Evolutionary conservation across 768 basidiomycete species (phyloP), one percentile per base, ranked within the genome.

Genomic region (Phlebiopsis gigantea): DNA sequence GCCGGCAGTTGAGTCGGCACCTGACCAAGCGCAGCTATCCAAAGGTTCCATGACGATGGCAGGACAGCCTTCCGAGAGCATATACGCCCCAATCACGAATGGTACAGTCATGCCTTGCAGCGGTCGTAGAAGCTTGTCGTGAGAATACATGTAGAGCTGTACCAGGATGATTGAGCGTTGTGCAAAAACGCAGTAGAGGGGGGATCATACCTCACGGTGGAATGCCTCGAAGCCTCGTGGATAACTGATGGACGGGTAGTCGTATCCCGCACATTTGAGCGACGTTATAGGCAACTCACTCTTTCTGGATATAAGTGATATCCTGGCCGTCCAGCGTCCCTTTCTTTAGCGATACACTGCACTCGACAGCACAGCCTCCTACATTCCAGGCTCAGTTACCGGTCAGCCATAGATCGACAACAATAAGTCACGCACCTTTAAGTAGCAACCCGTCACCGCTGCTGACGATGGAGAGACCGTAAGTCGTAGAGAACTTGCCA

Each of bases 41-140:
- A 39, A 10, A 3, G 34, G 34, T 17, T 39, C 34, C 34, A 39
- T 39, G 34, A 17, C 17, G 34, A 39, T 39, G 34, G 12, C 12
- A 39, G 34, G 34, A 12, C 34, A 17, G 34, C 8, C 34, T 10
- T 39, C 34, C 34, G 34, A 12, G 34, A 17, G 17, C 8, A 17
- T 17, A 39, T 39, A 39, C 8, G 34, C 34, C 8, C 3, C 34
- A 17, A 39, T 39, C 19, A 67, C 47, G 26, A 28, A 48, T 3
- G 66, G 55, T 25, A 67, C 60, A 45, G 51, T 31, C 39, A 29
- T 30, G n/a, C 66, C 67, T 46, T 67, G 66, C 5, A 68, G 61
- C n/a, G 49, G 57, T 28, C 64, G 58, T 12, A 67, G 53, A 22
- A 63, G 57, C 12, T 58, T 42, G 14, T 55, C 50, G 43, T 63